phyloP scores from a whole-genome alignment of 441 rosid species.

The Euphorbia corollata region DNA sequence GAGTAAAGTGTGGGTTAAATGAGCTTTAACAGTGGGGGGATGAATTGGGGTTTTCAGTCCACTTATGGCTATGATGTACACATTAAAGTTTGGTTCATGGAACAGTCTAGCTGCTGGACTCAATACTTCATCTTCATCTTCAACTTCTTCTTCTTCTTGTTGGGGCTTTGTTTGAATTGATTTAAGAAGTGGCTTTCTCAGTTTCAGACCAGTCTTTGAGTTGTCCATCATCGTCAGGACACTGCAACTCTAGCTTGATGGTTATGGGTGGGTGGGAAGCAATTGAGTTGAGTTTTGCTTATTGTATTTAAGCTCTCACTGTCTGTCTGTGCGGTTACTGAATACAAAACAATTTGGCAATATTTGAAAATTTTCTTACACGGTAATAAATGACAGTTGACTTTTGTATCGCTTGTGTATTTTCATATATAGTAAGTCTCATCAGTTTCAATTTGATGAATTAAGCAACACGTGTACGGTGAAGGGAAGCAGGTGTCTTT shows the following conservation, averaged over 20 bases:
- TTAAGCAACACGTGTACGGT: background rate
- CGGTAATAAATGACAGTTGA: background rate
- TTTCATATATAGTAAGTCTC: no score
- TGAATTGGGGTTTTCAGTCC: conserved; percentile 30
- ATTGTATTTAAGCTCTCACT: no score
- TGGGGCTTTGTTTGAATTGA: conserved; percentile 1
- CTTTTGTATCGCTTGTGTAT: background rate
- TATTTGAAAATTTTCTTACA: background rate
- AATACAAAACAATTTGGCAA: background rate
- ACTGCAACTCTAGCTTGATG: background rate
- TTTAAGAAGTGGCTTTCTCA: conserved; percentile 14
- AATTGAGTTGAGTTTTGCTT: no score
- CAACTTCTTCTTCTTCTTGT: no score
- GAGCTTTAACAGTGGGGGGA: conserved; percentile 22
- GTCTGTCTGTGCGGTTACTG: background rate
- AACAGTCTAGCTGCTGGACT: conserved; percentile 41
- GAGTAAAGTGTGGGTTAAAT: conserved; percentile 24
- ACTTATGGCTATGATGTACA: conserved; percentile 27
- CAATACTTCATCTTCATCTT: conserved; percentile 23
- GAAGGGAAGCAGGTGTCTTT: background rate
- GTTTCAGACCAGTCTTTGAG: conserved; percentile 6
- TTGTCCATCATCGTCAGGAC: background rate
- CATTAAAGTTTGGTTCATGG: conserved; percentile 36
- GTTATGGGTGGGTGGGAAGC: background rate
- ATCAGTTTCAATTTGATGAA: background rate